These are phyloP conservation scores for Trichaptum fuscoviolaceum DNA, from an alignment of 768 basidiomycete genomes.

Conservation along the genomic window DNA sequence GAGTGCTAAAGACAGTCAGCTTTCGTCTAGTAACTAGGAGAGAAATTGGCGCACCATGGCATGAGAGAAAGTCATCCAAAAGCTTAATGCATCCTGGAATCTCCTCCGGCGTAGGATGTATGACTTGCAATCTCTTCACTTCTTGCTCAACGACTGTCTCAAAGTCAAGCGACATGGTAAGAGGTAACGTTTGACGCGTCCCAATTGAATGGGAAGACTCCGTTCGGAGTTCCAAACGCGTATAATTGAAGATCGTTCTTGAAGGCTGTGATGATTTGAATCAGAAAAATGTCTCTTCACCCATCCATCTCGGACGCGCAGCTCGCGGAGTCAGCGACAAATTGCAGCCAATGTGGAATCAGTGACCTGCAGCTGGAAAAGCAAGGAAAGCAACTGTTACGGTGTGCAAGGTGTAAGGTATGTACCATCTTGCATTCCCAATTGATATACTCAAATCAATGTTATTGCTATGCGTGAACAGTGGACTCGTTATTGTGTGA, in stretches of 20 bases:
- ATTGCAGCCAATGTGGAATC: not conserved
- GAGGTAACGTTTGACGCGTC: not conserved
- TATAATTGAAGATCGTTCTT: not conserved
- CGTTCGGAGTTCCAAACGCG: not conserved
- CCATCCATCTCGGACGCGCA: slow-evolving; percentile 1
- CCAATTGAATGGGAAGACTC: not conserved
- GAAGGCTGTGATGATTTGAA: not conserved
- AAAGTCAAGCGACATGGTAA: slow-evolving; percentile 31
- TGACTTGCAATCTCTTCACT: slow-evolving; percentile 51
- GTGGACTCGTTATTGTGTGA: slow-evolving; percentile 6
- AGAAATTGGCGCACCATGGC: slow-evolving; percentile 46
- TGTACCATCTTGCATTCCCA: not conserved
- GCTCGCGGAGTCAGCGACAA: not conserved
- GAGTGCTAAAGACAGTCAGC: slow-evolving; percentile 22
- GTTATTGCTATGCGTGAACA: not conserved
- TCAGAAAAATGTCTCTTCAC: slow-evolving; percentile 2
- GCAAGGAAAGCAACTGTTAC: not conserved
- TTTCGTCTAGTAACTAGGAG: slow-evolving; percentile 5
- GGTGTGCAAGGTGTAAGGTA: slow-evolving; percentile 5
- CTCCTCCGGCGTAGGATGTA: slow-evolving; percentile 74
- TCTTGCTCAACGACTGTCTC: slow-evolving; percentile 62
- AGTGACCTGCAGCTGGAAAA: not conserved
- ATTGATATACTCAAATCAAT: not conserved
- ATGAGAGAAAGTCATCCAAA: slow-evolving; percentile 67
- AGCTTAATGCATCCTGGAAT: slow-evolving; percentile 77